Evolutionary conservation across 176 grass and related monocot species (phyloP).

Genomic region (Aegilops sharonensis): DNA sequence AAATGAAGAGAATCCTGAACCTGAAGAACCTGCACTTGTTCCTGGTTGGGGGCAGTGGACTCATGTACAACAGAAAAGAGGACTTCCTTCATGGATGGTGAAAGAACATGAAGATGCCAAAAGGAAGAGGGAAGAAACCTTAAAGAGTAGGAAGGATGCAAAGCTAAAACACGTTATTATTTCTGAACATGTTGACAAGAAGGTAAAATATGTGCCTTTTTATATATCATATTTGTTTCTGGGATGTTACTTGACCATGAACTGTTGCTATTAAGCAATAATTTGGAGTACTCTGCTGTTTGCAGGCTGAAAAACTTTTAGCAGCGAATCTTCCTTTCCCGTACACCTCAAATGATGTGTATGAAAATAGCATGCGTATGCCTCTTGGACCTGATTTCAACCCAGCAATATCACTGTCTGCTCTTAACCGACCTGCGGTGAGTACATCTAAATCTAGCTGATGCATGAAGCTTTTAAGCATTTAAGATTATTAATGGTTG

Average conservation of each 20-base stretch:
- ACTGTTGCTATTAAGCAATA: conserved; percentile 15
- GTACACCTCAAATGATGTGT: conserved; percentile 74
- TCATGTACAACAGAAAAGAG: conserved; percentile 77
- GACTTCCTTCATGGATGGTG: conserved; percentile 91
- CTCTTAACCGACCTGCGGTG: conserved; percentile 88
- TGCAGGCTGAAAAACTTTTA: conserved; percentile 77
- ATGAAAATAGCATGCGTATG: conserved; percentile 91
- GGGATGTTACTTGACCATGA: conserved; percentile 9
- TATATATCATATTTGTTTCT: background rate
- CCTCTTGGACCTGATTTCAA: conserved; percentile 97
- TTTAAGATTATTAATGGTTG: background rate
- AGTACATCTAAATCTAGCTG: conserved; percentile 32
- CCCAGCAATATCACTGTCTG: conserved; percentile 57
- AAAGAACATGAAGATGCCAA: conserved; percentile 82
- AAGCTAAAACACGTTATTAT: conserved; percentile 86
- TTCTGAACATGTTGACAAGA: conserved; percentile 87
- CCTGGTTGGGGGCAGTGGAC: conserved; percentile 98
- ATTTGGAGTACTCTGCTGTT: conserved; percentile 20
- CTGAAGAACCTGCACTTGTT: conserved; percentile 85
- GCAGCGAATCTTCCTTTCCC: conserved; percentile 67
- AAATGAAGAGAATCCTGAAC: conserved; percentile 90
- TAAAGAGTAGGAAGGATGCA: conserved; percentile 93
- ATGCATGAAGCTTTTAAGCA: background rate
- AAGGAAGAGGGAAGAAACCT: conserved; percentile 80
- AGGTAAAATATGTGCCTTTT: conserved; percentile 44